Evolutionary conservation across 2,329 filamentous ascomycete species (phyloP).

Genomic region (Apiospora aurea): DNA sequence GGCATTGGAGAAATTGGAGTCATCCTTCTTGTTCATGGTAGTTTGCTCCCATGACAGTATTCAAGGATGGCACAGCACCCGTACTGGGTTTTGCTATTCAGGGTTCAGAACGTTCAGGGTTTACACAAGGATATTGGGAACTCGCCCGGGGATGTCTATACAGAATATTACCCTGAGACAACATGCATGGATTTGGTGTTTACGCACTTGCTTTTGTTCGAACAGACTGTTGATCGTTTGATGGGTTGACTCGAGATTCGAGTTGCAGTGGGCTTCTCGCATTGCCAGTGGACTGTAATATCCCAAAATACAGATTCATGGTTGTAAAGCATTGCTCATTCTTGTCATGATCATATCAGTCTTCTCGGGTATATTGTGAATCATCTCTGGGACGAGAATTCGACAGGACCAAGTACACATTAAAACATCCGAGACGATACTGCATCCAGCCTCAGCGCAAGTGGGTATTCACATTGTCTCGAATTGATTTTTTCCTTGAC

Average conservation of each 20-base stretch:
- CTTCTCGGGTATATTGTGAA: background rate
- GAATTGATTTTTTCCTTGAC: slow-evolving; percentile 23
- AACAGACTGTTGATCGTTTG: background rate
- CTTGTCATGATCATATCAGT: background rate
- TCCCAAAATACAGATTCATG: background rate
- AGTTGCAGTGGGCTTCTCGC: background rate
- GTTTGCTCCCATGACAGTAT: background rate
- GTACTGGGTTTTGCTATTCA: slow-evolving; percentile 21
- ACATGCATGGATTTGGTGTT: background rate
- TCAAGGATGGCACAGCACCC: slow-evolving; percentile 18
- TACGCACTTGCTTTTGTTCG: background rate
- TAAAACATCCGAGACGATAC: background rate
- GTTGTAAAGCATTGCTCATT: background rate
- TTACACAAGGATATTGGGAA: background rate
- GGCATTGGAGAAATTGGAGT: slow-evolving; percentile 24
- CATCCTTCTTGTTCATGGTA: background rate
- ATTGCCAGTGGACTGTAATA: background rate
- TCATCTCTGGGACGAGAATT: too few species aligned
- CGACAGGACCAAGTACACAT: background rate
- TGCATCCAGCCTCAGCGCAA: slow-evolving; percentile 4
- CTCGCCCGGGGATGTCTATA: background rate
- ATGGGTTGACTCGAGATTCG: background rate
- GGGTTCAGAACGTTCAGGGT: background rate
- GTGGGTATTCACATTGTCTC: slow-evolving; percentile 22
- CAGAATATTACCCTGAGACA: background rate